Conservation (phyloP, 208 protist genomes). For the Trypanosoma vivax region DNA sequence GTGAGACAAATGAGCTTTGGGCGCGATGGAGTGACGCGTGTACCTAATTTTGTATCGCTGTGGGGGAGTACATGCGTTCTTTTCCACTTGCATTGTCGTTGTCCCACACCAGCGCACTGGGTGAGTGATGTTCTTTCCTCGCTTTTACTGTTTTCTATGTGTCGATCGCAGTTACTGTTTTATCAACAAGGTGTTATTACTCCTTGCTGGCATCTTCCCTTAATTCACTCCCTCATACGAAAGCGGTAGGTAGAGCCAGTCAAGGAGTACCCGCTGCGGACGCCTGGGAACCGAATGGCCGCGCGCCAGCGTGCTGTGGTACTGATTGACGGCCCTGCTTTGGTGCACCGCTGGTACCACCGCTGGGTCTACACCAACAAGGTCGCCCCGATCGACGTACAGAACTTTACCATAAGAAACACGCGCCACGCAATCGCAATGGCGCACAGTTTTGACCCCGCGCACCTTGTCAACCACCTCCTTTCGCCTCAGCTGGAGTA, state of each 20-base stretch:
- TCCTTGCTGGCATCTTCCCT: too few species aligned
- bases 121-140: neutral
- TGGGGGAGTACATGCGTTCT: too few species aligned
- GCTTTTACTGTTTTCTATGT: neutral
- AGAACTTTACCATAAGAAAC: conserved; percentile 78
- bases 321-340: conserved; percentile 77
- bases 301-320: conserved; percentile 64
- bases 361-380: conserved; percentile 67
- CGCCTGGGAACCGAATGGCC: conserved; percentile 20
- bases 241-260: neutral
- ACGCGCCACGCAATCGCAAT: conserved; percentile 66
- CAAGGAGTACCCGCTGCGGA: neutral
- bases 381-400: conserved; percentile 49
- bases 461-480: conserved; percentile 74
- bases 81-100: too few species aligned
- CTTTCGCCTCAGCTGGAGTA: conserved; percentile 84
- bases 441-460: conserved; percentile 84
- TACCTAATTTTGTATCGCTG: too few species aligned
- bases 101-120: too few species aligned
- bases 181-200: neutral
- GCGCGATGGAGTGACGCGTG: too few species aligned
- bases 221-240: too few species aligned
- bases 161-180: conserved; percentile 4
- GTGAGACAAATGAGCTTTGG: too few species aligned
- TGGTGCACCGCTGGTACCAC: conserved; percentile 88